Conservation (phyloP, 2,329 filamentous ascomycete species). For the Mycogone perniciosa region DNA sequence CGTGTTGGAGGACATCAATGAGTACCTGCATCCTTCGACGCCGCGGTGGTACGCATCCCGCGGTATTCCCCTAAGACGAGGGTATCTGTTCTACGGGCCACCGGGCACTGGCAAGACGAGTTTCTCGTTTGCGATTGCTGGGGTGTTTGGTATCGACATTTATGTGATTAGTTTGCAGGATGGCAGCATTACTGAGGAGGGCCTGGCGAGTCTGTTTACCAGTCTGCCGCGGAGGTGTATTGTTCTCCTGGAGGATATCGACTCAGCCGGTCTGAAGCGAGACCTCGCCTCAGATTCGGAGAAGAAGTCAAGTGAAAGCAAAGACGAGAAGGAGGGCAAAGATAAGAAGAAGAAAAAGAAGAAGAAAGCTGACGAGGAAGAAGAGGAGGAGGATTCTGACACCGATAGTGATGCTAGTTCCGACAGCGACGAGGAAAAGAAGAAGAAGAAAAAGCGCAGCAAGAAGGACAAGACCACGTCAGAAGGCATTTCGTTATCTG, state of each 20-base stretch:
- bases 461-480: slow-evolving; percentile 15
- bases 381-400: slow-evolving; percentile 13
- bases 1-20: slow-evolving; percentile 66
- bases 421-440: slow-evolving; percentile 17
- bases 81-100: slow-evolving; percentile 72
- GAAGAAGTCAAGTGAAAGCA: slow-evolving; percentile 13
- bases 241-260: slow-evolving; percentile 63
- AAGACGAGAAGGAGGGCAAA: slow-evolving; percentile 10
- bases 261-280: slow-evolving; percentile 54
- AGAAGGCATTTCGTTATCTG: slow-evolving; percentile 63
- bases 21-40: slow-evolving; percentile 66
- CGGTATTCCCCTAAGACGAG: slow-evolving; percentile 69
- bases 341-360: slow-evolving; percentile 16
- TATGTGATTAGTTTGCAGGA: slow-evolving; percentile 55
- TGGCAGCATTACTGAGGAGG: slow-evolving; percentile 54
- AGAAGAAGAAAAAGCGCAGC: slow-evolving; percentile 10
- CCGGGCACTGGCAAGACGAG: slow-evolving; percentile 70
- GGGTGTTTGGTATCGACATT: slow-evolving; percentile 60
- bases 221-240: slow-evolving; percentile 57
- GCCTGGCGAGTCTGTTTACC: slow-evolving; percentile 53
- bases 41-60: slow-evolving; percentile 68
- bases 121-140: slow-evolving; percentile 59
- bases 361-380: slow-evolving; percentile 22
- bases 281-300: slow-evolving; percentile 27
- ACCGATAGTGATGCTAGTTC: slow-evolving; percentile 21